phyloP scores from a whole-genome alignment of 163 green algal species.

The Trebouxiophyceae sp. region DNA sequence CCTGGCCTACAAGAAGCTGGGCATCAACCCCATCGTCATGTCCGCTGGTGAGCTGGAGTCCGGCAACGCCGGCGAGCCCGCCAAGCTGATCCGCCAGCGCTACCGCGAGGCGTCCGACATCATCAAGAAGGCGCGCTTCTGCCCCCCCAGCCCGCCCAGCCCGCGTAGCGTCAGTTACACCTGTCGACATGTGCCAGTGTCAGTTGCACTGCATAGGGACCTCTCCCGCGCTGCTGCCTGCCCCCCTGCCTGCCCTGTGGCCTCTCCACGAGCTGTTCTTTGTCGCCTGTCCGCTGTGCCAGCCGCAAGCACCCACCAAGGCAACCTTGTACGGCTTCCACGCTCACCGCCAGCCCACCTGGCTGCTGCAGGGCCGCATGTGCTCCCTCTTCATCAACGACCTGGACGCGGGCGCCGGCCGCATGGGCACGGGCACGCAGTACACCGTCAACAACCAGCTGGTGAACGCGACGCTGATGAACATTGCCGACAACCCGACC shows the following conservation, averaged over 20 bases:
- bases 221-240: too few relatives aligned
- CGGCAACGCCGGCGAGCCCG: slow-evolving; percentile 96
- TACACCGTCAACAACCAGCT: slow-evolving; percentile 99
- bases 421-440: slow-evolving; percentile 94
- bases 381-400: slow-evolving; percentile 99
- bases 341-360: too few relatives aligned
- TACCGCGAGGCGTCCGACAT: slow-evolving; percentile 94
- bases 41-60: slow-evolving; percentile 96
- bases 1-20: slow-evolving; percentile 97
- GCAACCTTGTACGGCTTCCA: too few relatives aligned
- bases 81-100: slow-evolving; percentile 94
- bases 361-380: slow-evolving; percentile 89
- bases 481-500: slow-evolving; percentile 99
- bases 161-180: too few relatives aligned
- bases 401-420: slow-evolving; percentile 93
- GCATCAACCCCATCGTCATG: slow-evolving; percentile 97
- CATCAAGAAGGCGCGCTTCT: slow-evolving; percentile 47
- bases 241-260: too few relatives aligned
- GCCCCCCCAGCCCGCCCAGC: too few relatives aligned
- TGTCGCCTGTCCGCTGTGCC: too few relatives aligned
- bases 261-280: too few relatives aligned
- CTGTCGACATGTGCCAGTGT: too few relatives aligned
- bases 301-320: too few relatives aligned
- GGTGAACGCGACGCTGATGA: slow-evolving; percentile 99
- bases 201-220: too few relatives aligned